These are phyloP conservation scores for Phylloboletellus chloephorus DNA, from an alignment of 1,284 basidiomycete genomes.

Conservation along the genomic window DNA sequence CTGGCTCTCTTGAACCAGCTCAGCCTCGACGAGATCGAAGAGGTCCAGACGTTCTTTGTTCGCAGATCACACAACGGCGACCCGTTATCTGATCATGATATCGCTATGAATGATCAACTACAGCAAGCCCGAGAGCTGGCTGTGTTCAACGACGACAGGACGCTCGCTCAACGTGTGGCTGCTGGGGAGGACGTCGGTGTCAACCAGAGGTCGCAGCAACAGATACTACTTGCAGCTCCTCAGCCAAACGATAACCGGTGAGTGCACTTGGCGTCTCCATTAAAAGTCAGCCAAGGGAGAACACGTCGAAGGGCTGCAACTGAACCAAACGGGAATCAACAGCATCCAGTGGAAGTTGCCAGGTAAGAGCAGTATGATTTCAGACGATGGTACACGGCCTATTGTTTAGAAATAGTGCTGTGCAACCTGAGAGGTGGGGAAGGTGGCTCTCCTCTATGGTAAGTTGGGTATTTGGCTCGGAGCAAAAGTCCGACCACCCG, in stretches of 20 bases:
- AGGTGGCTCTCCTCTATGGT: slow-evolving; percentile 21
- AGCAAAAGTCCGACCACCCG: neutral
- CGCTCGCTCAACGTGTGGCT: slow-evolving; percentile 21
- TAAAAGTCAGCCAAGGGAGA: neutral
- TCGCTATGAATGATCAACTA: slow-evolving; percentile 26
- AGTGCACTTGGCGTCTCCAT: neutral
- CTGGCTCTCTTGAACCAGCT: slow-evolving; percentile 18
- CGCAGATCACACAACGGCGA: slow-evolving; percentile 8
- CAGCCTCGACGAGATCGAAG: slow-evolving; percentile 19
- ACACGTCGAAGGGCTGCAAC: slow-evolving; percentile 5
- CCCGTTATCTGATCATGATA: slow-evolving; percentile 21
- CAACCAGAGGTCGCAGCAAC: slow-evolving; percentile 1
- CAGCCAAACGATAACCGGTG: slow-evolving; percentile 6
- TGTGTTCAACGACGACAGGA: slow-evolving; percentile 19
- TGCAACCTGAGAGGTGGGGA: slow-evolving; percentile 16
- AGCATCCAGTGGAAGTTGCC: neutral
- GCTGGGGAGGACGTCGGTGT: slow-evolving; percentile 7
- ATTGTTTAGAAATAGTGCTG: slow-evolving; percentile 1
- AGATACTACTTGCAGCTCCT: neutral
- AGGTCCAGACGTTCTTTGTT: slow-evolving; percentile 16
- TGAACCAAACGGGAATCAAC: slow-evolving; percentile 7
- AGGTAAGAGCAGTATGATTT: slow-evolving; percentile 13
- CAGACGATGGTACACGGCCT: neutral
- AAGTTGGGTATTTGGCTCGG: neutral
- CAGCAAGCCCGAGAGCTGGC: slow-evolving; percentile 22